These are phyloP conservation scores for Quillaja saponaria DNA, from an alignment of 306 rosid species.

Conservation along the genomic window DNA sequence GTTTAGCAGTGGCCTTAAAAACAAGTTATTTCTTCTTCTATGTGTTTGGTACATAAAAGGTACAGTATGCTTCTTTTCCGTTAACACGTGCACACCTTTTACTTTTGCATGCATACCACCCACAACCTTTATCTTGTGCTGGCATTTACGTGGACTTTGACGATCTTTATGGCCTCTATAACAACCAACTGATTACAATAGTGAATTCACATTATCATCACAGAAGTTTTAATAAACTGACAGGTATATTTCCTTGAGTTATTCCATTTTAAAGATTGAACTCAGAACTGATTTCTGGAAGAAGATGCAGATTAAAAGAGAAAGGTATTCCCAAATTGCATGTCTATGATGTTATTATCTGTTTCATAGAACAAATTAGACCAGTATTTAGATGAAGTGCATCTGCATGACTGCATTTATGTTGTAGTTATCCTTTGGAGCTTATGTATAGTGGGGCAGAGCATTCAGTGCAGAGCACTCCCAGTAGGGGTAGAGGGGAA, in stretches of 20 bases:
- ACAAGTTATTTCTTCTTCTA: neutral
- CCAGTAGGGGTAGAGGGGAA: constrained; percentile 15
- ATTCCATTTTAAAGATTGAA: too few relatives aligned
- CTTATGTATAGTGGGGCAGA: neutral
- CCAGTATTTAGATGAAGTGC: too few relatives aligned
- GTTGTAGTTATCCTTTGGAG: neutral
- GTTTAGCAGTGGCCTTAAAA: too few relatives aligned
- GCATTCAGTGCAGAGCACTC: neutral
- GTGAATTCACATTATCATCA: neutral
- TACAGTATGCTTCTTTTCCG: neutral
- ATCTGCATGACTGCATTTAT: too few relatives aligned
- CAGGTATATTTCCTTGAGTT: too few relatives aligned
- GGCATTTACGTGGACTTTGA: constrained; percentile 32
- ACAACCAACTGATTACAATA: neutral
- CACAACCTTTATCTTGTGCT: constrained; percentile 30
- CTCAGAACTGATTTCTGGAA: too few relatives aligned
- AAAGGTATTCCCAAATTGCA: too few relatives aligned
- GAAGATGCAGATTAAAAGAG: too few relatives aligned
- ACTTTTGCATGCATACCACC: constrained; percentile 38
- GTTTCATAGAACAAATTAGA: too few relatives aligned
- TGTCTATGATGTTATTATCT: too few relatives aligned
- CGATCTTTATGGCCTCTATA: neutral
- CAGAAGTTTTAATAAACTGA: too few relatives aligned
- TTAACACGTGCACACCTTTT: constrained; percentile 23
- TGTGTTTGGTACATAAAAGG: neutral